These are phyloP conservation scores for Hypoxylon sp. DNA, from an alignment of 2,329 filamentous ascomycete genomes.

Conservation along the genomic window DNA sequence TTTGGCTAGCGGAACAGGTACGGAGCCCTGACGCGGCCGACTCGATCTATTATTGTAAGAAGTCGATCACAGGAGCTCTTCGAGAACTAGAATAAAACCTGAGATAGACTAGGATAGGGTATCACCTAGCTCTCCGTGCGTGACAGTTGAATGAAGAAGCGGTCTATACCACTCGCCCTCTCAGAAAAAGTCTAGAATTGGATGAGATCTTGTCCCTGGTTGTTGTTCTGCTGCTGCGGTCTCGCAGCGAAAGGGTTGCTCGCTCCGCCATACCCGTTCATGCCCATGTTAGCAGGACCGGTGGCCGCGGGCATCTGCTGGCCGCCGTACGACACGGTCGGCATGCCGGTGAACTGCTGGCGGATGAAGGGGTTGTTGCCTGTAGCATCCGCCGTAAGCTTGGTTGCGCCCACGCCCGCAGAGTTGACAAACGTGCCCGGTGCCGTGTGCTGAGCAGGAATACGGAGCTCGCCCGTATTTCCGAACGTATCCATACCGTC, in stretches of 20 bases:
- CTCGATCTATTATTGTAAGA: slow-evolving; percentile 24
- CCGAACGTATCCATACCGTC: slow-evolving; percentile 98
- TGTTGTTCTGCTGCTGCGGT: slow-evolving; percentile 57
- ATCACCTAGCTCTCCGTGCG: slow-evolving; percentile 28
- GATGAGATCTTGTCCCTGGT: slow-evolving; percentile 66
- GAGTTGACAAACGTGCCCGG: slow-evolving; percentile 97
- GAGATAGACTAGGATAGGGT: slow-evolving; percentile 22
- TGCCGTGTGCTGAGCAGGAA: slow-evolving; percentile 94
- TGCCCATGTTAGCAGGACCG: slow-evolving; percentile 64
- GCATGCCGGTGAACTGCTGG: slow-evolving; percentile 83
- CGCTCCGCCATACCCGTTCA: slow-evolving; percentile 57
- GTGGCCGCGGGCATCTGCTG: slow-evolving; percentile 63
- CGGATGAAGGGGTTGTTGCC: slow-evolving; percentile 91
- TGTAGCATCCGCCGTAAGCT: slow-evolving; percentile 73
- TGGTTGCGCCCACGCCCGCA: slow-evolving; percentile 79
- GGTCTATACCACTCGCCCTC: slow-evolving; percentile 18
- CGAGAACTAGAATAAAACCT: slow-evolving; percentile 17
- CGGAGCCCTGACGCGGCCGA: slow-evolving; percentile 2
- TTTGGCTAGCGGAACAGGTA: slow-evolving; percentile 24
- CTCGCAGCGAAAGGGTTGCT: slow-evolving; percentile 66
- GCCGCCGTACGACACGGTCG: slow-evolving; percentile 62
- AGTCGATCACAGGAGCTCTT: slow-evolving; percentile 7
- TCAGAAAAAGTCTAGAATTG: slow-evolving; percentile 59
- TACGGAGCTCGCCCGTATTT: slow-evolving; percentile 94
- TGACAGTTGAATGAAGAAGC: slow-evolving; percentile 13